Conservation (phyloP, 2,329 filamentous ascomycete species). For the Alternaria arbusti region DNA sequence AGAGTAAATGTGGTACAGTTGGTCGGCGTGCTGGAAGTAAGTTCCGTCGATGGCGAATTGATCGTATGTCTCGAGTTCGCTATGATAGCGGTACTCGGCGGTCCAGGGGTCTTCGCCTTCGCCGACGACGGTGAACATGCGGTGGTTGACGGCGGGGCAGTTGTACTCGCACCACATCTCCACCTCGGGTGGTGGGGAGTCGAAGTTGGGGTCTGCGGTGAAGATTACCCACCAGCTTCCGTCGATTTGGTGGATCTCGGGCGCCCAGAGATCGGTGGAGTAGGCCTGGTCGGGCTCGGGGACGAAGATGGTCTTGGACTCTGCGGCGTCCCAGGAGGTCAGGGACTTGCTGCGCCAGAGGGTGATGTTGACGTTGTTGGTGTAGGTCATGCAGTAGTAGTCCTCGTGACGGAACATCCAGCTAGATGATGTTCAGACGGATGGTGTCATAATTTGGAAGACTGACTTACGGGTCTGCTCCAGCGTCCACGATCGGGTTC, state of each 20-base stretch:
- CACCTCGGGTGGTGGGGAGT: slow-evolving; percentile 54
- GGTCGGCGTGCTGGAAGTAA: slow-evolving; percentile 54
- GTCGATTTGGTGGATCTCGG: slow-evolving; percentile 57
- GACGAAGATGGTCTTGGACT: slow-evolving; percentile 52
- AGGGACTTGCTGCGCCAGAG: slow-evolving; percentile 51
- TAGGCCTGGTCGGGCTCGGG: slow-evolving; percentile 53
- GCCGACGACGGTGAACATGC: slow-evolving; percentile 59
- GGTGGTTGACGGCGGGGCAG: slow-evolving; percentile 59
- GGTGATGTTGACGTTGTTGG: slow-evolving; percentile 53
- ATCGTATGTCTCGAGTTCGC: slow-evolving; percentile 58
- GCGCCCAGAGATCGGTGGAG: slow-evolving; percentile 59
- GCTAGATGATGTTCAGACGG: slow-evolving; percentile 18
- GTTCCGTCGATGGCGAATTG: slow-evolving; percentile 63
- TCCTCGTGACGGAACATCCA: slow-evolving; percentile 52
- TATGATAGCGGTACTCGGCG: slow-evolving; percentile 53
- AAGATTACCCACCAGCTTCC: slow-evolving; percentile 61
- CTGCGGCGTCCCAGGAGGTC: slow-evolving; percentile 55
- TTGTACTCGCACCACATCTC: slow-evolving; percentile 58
- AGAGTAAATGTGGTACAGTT: slow-evolving; percentile 49
- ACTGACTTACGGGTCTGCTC: slow-evolving; percentile 52
- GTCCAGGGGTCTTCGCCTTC: slow-evolving; percentile 54
- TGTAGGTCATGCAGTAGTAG: slow-evolving; percentile 56
- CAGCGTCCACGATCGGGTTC: slow-evolving; percentile 53
- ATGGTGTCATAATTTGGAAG: neutral
- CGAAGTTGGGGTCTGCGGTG: slow-evolving; percentile 57